Evolutionary conservation across 345 rosid genomes (phyloP), one percentile per base, ranked within the genome.

Genomic region (Nasturtium officinale): DNA sequence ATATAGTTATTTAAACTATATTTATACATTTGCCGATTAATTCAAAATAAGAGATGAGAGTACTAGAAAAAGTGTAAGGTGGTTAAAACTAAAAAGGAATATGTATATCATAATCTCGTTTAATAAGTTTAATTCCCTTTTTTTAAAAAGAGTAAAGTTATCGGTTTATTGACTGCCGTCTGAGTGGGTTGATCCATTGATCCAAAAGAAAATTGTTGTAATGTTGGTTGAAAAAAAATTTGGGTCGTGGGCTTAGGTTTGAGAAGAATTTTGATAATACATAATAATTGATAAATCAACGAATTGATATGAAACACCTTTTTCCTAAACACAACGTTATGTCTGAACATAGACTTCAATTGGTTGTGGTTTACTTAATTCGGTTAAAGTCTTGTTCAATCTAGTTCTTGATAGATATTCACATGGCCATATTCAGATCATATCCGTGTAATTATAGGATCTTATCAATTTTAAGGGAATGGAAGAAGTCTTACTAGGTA

Each of bases 401-500:
- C 51, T 32, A 18, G 54, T 61, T 52, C 30, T 63, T 63, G 63
- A 64, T 33, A 73, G 48, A 54, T 32, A 42, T 63, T 54, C 70
- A 72, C 71, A 54, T 63, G 70, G 70, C 18, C 23, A 73, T 52
- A 17, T 20, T 38, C 42, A 63, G 55, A 29, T 64, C 53, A 12
- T 3, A 29, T 64, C 17, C 16, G 5, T 42, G 25, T 38, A 61
- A 38, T 7, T 47, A 66, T 56, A 73, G 32, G 23, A 66, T 65
- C 29, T 50, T 67, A 50, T 50, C 55, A 51, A 50, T 38, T 60
- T 10, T 16, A 13, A 40, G 18, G 37, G 16, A 60, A 51, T 56
- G 35, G 13, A 33, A 66, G 25, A 25, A 58, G 29, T 47, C 72
- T 51, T 48, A 66, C 51, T 33, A 42, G 52, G 40, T 46, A 74